Evolutionary conservation across 768 basidiomycete genomes (phyloP).

Genomic region (Amanita rimosa): DNA sequence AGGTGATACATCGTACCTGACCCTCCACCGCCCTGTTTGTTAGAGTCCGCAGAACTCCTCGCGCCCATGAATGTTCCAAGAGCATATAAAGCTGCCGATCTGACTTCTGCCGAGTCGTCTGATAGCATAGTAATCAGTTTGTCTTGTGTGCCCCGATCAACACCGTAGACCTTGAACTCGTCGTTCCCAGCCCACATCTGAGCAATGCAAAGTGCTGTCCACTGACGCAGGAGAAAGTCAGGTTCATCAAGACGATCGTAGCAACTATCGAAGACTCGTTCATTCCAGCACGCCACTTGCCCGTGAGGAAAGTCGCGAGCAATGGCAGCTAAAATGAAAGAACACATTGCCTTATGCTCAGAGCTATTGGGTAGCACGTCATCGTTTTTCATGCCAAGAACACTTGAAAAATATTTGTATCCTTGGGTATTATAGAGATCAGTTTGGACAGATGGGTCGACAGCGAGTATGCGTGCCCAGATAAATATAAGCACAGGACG

Average conservation of each 20-base stretch:
- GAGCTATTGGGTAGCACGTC: slow-evolving; percentile 79
- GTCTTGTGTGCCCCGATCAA: slow-evolving; percentile 72
- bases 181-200: slow-evolving; percentile 94
- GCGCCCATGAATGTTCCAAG: slow-evolving; percentile 92
- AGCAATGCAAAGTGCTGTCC: slow-evolving; percentile 88
- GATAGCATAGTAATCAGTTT: slow-evolving; percentile 67
- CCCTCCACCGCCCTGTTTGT: slow-evolving; percentile 71
- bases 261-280: slow-evolving; percentile 79
- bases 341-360: slow-evolving; percentile 98
- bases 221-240: slow-evolving; percentile 90
- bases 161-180: slow-evolving; percentile 77
- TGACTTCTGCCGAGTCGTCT: slow-evolving; percentile 88
- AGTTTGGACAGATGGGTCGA: slow-evolving; percentile 87
- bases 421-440: slow-evolving; percentile 79
- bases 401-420: slow-evolving; percentile 78
- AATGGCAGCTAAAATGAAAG: slow-evolving; percentile 86
- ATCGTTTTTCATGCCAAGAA: slow-evolving; percentile 61
- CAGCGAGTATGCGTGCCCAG: slow-evolving; percentile 95
- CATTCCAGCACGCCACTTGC: slow-evolving; percentile 75
- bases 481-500: slow-evolving; percentile 98
- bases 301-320: slow-evolving; percentile 84
- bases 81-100: slow-evolving; percentile 84
- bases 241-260: slow-evolving; percentile 76
- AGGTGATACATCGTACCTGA: slow-evolving; percentile 71
- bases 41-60: slow-evolving; percentile 58